Conservation (phyloP, 257 asterid species). For the Nicotiana attenuata region DNA sequence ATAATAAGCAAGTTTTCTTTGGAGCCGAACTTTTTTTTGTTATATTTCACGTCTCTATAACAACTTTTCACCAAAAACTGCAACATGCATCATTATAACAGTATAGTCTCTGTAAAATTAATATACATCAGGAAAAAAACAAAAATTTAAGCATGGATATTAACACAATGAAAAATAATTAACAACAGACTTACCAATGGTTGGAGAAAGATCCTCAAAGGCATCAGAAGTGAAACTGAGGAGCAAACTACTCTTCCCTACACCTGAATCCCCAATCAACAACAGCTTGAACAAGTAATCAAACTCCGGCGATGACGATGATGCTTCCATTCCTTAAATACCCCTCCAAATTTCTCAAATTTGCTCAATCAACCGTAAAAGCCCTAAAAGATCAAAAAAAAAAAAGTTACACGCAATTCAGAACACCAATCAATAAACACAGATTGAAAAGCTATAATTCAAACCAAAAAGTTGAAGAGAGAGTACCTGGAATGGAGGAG, state of each 20-base stretch:
- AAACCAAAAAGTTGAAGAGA: background rate
- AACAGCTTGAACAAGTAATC: constrained; percentile 40
- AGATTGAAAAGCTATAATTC: background rate
- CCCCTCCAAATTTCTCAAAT: constrained; percentile 29
- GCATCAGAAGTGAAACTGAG: constrained; percentile 84
- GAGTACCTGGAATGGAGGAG: background rate
- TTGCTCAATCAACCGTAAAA: background rate
- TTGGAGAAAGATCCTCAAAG: constrained; percentile 88
- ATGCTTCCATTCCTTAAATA: constrained; percentile 18
- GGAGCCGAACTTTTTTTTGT: too few species aligned
- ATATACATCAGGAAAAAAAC: too few species aligned
- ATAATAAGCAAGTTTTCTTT: too few species aligned
- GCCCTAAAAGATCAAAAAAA: background rate
- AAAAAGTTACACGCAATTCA: background rate
- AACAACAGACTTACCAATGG: constrained; percentile 32
- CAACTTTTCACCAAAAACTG: too few species aligned
- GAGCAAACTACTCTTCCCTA: constrained; percentile 82
- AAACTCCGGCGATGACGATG: constrained; percentile 39
- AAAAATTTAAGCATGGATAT: too few species aligned
- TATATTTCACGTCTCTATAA: too few species aligned
- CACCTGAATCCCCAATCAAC: constrained; percentile 88
- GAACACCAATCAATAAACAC: background rate
- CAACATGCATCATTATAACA: too few species aligned
- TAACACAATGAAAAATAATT: background rate
- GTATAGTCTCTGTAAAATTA: too few species aligned